A percentile compares a stretch with the other conserved stretches of the same genome.
phyloP scores from a whole-genome alignment of 2,329 filamentous ascomycete species.

The Apiospora kogelbergensis region DNA sequence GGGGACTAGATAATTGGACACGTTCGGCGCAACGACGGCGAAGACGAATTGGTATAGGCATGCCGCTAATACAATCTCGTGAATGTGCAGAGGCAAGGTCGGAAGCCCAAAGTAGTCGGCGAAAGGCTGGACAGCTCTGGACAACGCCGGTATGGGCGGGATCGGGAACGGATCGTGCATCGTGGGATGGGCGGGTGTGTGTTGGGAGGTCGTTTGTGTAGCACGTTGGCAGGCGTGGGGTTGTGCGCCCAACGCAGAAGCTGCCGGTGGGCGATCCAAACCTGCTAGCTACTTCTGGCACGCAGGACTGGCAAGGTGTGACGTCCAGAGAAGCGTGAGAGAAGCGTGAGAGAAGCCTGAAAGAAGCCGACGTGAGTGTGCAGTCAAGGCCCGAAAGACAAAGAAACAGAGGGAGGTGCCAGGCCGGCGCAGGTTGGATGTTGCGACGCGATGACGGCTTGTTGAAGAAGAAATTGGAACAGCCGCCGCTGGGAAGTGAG shows the following conservation, averaged over 20 bases:
- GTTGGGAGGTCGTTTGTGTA: not conserved
- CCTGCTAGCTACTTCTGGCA: not conserved
- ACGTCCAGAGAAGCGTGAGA: not conserved
- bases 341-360: not conserved
- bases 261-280: not conserved
- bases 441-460: conserved; percentile 1
- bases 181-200: conserved; percentile 20
- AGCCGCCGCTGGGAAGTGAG: not conserved
- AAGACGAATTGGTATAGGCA: conserved; percentile 69
- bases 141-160: conserved; percentile 57
- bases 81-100: conserved; percentile 72
- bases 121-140: conserved; percentile 59
- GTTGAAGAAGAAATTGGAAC: not conserved
- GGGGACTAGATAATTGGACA: conserved; percentile 65
- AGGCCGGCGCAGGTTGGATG: not conserved
- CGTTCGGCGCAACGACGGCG: conserved; percentile 62
- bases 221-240: not conserved
- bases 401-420: not conserved
- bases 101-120: conserved; percentile 62
- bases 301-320: not conserved
- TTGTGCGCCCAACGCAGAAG: not conserved
- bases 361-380: not conserved
- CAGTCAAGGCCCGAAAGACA: not conserved
- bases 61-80: conserved; percentile 68
- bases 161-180: conserved; percentile 77